Base-by-base conservation (phyloP, 148 eudicot genomes). In the Silene uniflora region DNA sequence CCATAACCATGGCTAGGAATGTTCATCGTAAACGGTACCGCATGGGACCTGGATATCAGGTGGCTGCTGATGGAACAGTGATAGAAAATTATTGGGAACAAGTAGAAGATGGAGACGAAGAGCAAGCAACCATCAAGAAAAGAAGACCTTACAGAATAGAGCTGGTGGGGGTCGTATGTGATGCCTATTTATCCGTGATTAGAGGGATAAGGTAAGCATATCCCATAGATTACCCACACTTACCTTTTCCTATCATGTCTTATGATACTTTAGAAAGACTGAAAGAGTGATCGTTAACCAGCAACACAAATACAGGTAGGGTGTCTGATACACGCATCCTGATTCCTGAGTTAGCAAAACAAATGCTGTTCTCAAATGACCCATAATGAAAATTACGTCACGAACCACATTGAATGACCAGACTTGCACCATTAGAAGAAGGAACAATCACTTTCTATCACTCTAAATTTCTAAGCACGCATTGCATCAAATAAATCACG, bases 1-100 rank as follows among this genome's bases (percentile, higher is more conserved):
- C 99, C 29, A 92, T 96, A 83, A 96, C 91, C 72, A 96, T 96
- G 99, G 99, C 98, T 39, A 91, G 99, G 74, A 92, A 92, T 76
- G 99, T 96, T 80, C 99, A 96, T 78, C 92, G 98, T 6, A 87
- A 85, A 7, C 82, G 97, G 54, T 96, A 96, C 87, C 89, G 98
- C 42, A 96, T 96, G 99, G 99, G 99, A 77, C 91, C 84, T 64
- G 99, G 99, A 77, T 96, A 96, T 84, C 92, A 83, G 42, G 95
- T 88, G 22, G 84, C 80, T 67, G 77, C 82, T 5, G 87, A 88
- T 73, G 99, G 98, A 61, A 80, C 79, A 7, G 89, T 91, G 5
- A 92, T 83, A 64, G 99, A 92, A 77, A 91, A 81, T 77, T 96
- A 96, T 83, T 92, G 98, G 99, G 99, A 91, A 75, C 97, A 92